Base-by-base conservation (phyloP, 495 filamentous ascomycete species). In the Wilcoxina mikolae region DNA sequence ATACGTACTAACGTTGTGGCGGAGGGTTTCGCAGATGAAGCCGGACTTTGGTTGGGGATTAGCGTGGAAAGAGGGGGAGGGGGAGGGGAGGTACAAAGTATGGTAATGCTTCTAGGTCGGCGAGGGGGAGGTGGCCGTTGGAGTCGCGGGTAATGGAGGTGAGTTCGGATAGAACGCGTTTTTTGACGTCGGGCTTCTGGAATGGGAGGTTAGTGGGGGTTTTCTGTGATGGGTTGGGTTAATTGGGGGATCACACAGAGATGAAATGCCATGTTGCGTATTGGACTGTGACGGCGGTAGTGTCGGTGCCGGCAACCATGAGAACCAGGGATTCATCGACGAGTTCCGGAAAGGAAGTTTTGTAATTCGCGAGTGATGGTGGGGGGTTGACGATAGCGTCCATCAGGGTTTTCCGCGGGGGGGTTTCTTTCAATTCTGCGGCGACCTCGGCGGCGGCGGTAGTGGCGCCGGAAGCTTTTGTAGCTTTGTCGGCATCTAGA, bases 301-400 rank as follows among this genome's bases (percentile, higher is more conserved):
- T 58, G 15, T 58, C 56, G 1, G 56, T 43, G n/a, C 56, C 56
- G 4, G 56, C 53, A 18, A 25, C 27, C 24, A 51, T 15, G 17
- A 55, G 46, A 15, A 51, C 26, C 24, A 55, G 28, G 18, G 56
- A 33, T 57, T 58, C 56, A n/a, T 56, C 56, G 10, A 58, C 27
- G 3, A 58, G 29, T 9, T 57, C 55, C 15, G 22, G 31, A 15
- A 35, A 35, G 31, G 31, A 15, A 35, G 31, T 35, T 15, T 35
- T 35, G 7, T 7, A 35, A 7, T 7, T 7, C 15, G 31, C 7
- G 7, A 15, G 15, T 7, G 31, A 35, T 7, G 31, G 31, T 15
- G 31, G 31, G 31, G 31, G 31, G 31, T 35, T 15, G 31, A 35
- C 15, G 7, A 35, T 35, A 7, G 31, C 31, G 7, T 35, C 31